Percentiles rank a stretch among this genome's conserved stretches.
These are phyloP conservation scores for Arabidopsis lyrata DNA, from an alignment of 441 rosid genomes.

Conservation along the genomic window DNA sequence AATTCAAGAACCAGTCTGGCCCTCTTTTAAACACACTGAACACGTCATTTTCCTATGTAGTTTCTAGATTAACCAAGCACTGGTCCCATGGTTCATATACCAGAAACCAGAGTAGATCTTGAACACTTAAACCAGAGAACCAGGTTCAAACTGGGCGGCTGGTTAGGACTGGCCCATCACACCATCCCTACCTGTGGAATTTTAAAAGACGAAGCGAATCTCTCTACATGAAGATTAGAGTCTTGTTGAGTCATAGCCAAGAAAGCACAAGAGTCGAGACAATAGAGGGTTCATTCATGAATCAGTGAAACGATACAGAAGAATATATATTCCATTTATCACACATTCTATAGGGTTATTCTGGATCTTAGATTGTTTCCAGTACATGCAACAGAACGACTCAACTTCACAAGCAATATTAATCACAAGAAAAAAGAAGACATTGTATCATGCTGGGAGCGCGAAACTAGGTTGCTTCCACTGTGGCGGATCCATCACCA, in stretches of 20 bases:
- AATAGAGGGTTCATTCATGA: conserved; percentile 15
- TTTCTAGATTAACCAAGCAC: neutral
- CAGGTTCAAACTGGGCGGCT: neutral
- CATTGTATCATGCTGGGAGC: conserved; percentile 43
- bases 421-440: neutral
- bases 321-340: conserved; percentile 13
- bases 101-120: neutral
- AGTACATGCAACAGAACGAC: conserved; percentile 20
- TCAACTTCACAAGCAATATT: conserved; percentile 29
- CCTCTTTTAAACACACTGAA: neutral
- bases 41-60: neutral
- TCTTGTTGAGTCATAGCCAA: conserved; percentile 21
- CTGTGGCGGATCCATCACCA: conserved; percentile 80
- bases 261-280: conserved; percentile 20
- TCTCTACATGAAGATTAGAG: neutral
- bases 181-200: neutral
- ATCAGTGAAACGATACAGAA: conserved; percentile 4
- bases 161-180: neutral
- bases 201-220: neutral
- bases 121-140: neutral
- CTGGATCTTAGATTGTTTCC: neutral
- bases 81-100: neutral
- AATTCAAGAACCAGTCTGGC: neutral
- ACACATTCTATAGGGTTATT: conserved; percentile 8
- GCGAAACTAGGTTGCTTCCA: conserved; percentile 48